Evolutionary conservation across 495 filamentous ascomycete genomes (phyloP).

Genomic region (Evansstolkia leycettana): DNA sequence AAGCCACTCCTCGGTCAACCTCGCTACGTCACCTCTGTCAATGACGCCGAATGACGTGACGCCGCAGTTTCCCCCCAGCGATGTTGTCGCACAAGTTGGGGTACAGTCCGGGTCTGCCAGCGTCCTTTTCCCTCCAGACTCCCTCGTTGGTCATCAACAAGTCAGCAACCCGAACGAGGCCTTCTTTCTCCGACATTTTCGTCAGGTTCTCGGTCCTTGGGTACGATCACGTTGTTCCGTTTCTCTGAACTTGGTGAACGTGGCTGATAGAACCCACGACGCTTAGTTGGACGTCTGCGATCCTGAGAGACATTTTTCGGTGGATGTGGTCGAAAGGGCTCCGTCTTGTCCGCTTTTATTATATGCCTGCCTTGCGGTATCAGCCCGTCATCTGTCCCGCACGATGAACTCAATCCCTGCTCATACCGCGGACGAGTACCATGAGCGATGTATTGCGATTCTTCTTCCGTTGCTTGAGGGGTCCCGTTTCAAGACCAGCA

Average conservation of each 20-base stretch:
- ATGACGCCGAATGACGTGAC: constrained; percentile 2
- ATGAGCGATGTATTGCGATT: constrained; percentile 31
- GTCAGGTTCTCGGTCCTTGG: constrained; percentile 25
- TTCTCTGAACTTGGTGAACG: background rate
- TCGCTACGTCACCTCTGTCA: constrained; percentile 13
- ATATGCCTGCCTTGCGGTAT: constrained; percentile 29
- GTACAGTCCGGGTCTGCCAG: constrained; percentile 11
- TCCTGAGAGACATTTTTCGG: constrained; percentile 22
- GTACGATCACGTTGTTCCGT: constrained; percentile 5
- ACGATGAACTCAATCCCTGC: constrained; percentile 21
- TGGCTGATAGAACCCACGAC: background rate
- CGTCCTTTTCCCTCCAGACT: constrained; percentile 8
- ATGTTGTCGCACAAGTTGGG: constrained; percentile 7
- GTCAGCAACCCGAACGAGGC: constrained; percentile 25
- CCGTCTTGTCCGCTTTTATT: constrained; percentile 22
- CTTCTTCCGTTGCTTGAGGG: constrained; percentile 27
- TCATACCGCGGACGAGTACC: constrained; percentile 26
- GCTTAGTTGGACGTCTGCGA: constrained; percentile 27
- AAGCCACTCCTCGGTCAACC: constrained; percentile 15
- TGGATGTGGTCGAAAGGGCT: constrained; percentile 23
- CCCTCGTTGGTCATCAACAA: constrained; percentile 13
- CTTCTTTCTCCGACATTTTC: constrained; percentile 29
- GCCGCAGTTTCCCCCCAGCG: constrained; percentile 6
- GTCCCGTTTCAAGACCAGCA: constrained; percentile 19
- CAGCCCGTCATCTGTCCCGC: constrained; percentile 27